Percentiles rank a stretch among this genome's conserved stretches.
phyloP scores from a whole-genome alignment of 1,284 basidiomycete genomes.

The Vanrija sp. region DNA sequence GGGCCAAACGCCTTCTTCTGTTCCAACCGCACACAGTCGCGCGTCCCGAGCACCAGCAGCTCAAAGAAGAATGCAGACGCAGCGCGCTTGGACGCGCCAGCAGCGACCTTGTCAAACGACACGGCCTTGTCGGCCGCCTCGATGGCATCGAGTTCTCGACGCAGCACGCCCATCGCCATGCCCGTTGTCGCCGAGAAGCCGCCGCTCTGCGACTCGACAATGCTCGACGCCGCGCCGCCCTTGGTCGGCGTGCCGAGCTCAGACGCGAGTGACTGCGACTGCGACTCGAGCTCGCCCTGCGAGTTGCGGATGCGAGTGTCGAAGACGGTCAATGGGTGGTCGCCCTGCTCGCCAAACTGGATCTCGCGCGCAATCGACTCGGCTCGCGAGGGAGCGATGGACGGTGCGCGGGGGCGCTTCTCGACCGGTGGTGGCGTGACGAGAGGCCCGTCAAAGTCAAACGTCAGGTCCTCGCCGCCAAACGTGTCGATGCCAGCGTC shows the following conservation, averaged over 20 bases:
- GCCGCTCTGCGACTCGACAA: constrained; percentile 1
- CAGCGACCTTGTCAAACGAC: constrained; percentile 60
- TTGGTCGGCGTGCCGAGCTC: constrained; percentile 4
- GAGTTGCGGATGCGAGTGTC: constrained; percentile 55
- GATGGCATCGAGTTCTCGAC: constrained; percentile 62
- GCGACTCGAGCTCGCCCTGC: constrained; percentile 5
- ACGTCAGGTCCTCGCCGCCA: constrained; percentile 12
- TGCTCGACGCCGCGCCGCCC: neutral
- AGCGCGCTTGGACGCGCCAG: constrained; percentile 71
- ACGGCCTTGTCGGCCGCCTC: constrained; percentile 57
- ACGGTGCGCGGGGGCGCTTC: constrained; percentile 19
- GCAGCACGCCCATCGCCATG: constrained; percentile 78
- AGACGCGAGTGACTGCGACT: neutral
- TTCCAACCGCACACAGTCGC: constrained; percentile 76
- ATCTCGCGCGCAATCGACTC: constrained; percentile 53
- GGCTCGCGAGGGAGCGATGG: constrained; percentile 31
- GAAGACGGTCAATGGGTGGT: constrained; percentile 76
- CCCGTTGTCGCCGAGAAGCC: constrained; percentile 86
- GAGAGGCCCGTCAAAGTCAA: constrained; percentile 7
- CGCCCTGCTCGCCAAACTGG: constrained; percentile 32
- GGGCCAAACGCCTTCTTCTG: constrained; percentile 75
- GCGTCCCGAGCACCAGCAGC: constrained; percentile 85
- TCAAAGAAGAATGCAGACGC: constrained; percentile 98
- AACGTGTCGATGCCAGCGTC: constrained; percentile 8
- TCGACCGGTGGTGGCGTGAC: constrained; percentile 1